Percentiles rank a stretch among this genome's conserved stretches.
Evolutionary conservation across 1,284 basidiomycete genomes (phyloP).

Genomic region (Cryptococcus sp.): DNA sequence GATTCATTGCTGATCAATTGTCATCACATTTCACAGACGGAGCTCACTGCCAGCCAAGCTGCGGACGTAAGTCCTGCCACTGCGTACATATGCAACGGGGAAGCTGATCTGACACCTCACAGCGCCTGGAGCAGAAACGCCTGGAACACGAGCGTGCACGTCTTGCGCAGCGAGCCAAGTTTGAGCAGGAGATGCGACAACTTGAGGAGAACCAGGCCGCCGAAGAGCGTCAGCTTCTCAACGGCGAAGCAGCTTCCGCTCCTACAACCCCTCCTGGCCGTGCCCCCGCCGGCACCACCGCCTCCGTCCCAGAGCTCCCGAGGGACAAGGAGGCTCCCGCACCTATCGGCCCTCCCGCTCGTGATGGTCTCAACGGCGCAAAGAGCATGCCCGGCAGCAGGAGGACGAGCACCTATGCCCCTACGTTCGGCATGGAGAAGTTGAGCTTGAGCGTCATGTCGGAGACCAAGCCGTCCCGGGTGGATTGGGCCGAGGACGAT

Average conservation of each 20-base stretch:
- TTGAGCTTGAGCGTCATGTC: slow-evolving; percentile 52
- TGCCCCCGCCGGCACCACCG: slow-evolving; percentile 7
- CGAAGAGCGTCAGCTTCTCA: slow-evolving; percentile 65
- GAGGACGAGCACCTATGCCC: slow-evolving; percentile 49
- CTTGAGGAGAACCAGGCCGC: slow-evolving; percentile 86
- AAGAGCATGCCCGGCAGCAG: slow-evolving; percentile 53
- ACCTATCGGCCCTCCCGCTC: slow-evolving; percentile 33
- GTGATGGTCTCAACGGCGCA: slow-evolving; percentile 48
- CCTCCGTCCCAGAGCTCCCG: slow-evolving; percentile 13
- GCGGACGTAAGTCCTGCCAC: slow-evolving; percentile 22
- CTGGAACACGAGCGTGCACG: slow-evolving; percentile 86
- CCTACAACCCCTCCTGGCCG: slow-evolving; percentile 43
- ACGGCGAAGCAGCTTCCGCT: slow-evolving; percentile 40
- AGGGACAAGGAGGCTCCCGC: slow-evolving; percentile 28
- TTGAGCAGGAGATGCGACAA: slow-evolving; percentile 90
- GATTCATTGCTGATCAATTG: background rate
- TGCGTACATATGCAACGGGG: background rate
- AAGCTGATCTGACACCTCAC: slow-evolving; percentile 10
- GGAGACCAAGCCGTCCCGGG: slow-evolving; percentile 18
- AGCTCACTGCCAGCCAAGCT: slow-evolving; percentile 25
- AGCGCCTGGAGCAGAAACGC: slow-evolving; percentile 88
- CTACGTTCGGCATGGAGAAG: slow-evolving; percentile 53
- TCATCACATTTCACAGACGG: slow-evolving; percentile 14
- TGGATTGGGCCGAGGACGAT: slow-evolving; percentile 46
- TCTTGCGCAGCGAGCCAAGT: slow-evolving; percentile 76